These are phyloP conservation scores for Hyaloscypha bicolor DNA, from an alignment of 495 filamentous ascomycete genomes.

Conservation along the genomic window DNA sequence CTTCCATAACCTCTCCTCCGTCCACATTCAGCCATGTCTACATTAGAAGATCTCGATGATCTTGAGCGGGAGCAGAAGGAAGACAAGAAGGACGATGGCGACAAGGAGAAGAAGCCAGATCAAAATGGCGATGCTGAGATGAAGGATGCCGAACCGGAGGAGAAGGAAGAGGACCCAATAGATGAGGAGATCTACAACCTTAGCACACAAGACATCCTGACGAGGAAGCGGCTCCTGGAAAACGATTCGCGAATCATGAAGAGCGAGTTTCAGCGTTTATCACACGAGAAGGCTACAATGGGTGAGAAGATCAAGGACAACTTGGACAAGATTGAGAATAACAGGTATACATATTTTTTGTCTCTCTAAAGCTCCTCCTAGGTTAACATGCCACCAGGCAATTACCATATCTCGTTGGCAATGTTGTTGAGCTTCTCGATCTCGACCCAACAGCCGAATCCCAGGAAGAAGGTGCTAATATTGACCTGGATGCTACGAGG, in stretches of 20 bases:
- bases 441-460: conserved; percentile 96
- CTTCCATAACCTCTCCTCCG: background rate
- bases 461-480: conserved; percentile 95
- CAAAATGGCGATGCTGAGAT: conserved; percentile 85
- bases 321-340: conserved; percentile 97
- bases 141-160: conserved; percentile 74
- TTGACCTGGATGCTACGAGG: conserved; percentile 94
- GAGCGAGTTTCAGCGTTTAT: conserved; percentile 92
- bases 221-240: conserved; percentile 83
- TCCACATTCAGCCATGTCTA: conserved; percentile 63
- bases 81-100: conserved; percentile 69
- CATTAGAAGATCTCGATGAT: conserved; percentile 71
- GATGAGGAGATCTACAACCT: conserved; percentile 89
- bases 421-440: conserved; percentile 95
- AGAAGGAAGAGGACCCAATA: conserved; percentile 78
- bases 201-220: conserved; percentile 91
- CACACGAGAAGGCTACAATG: conserved; percentile 94
- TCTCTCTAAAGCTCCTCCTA: conserved; percentile 17
- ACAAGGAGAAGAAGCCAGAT: conserved; percentile 64
- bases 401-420: conserved; percentile 96
- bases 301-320: conserved; percentile 99
- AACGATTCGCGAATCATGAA: conserved; percentile 98
- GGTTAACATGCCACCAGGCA: conserved; percentile 59
- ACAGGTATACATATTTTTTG: conserved; percentile 63
- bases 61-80: conserved; percentile 72